Evolutionary conservation across 73 alveolate species (phyloP), one percentile per base, ranked within the genome.

Genomic region (Paramecium sexaurelia): DNA sequence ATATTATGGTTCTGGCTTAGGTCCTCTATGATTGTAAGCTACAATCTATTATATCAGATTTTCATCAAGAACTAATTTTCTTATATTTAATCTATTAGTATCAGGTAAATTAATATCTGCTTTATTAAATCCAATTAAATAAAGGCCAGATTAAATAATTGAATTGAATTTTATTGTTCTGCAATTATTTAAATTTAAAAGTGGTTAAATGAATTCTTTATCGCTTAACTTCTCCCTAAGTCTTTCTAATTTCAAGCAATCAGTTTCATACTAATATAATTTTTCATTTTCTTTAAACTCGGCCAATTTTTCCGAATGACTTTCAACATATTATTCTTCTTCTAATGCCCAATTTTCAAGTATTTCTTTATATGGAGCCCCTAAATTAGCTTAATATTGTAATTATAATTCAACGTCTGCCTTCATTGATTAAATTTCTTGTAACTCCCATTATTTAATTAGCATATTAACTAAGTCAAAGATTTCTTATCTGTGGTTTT

Each of bases 1-100:
- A 32, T 96, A 96, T 32, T 96, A 94, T 55, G 96, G 97, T 32
- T 95, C 96, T n/a, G 95, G 94, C 84, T 97, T 98, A 36, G 98
- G 97, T 1, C 99, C 99, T 29, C 88, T 73, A 51, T 97, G 99
- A 47, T 93, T 94, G 24, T 88, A 88, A 11, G 73, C 55, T 10
- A 39, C 35, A 66, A 95, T 90, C 83, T 93, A 91, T 78, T 75
- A 84, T 17, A 93, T 69, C 20, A 98, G 92, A 37, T 96, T 95
- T 15, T 96, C 97, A 45, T 94, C 92, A 85, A 96, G 75, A n/a
- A 78, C 75, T 1, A 99, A 99, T 67, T 89, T 91, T 92, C 97
- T 97, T 98, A 99, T 97, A 87, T 96, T 95, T 26, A 98, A 92
- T 92, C 95, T 95, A 92, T 98, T 96, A 0, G 99, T 97, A 9